Conservation (phyloP, 2,329 filamentous ascomycete species). For the Metarhizium robertsii region DNA sequence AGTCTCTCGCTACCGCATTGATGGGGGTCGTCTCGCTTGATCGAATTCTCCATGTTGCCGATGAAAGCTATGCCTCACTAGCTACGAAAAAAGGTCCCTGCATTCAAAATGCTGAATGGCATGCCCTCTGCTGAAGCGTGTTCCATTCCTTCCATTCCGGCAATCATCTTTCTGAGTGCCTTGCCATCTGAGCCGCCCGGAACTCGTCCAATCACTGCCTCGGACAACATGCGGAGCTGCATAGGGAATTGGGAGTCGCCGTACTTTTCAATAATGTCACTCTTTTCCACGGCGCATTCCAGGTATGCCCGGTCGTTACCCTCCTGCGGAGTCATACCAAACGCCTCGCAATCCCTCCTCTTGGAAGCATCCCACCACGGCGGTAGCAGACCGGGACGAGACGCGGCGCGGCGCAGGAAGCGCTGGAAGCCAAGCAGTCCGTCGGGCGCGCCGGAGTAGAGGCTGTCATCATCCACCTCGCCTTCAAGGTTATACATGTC, state of each 20-base stretch:
- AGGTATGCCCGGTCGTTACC: slow-evolving; percentile 16
- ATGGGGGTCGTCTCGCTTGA: no score
- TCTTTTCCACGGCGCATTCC: slow-evolving; percentile 18
- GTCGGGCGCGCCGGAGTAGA: slow-evolving; percentile 17
- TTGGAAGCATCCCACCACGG: slow-evolving; percentile 34
- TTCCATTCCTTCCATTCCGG: slow-evolving; percentile 16
- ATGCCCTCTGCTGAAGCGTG: background rate
- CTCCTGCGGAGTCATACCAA: slow-evolving; percentile 18
- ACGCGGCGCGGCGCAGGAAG: slow-evolving; percentile 24
- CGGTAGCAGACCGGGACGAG: slow-evolving; percentile 25
- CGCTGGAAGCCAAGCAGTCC: slow-evolving; percentile 23
- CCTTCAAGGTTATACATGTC: slow-evolving; percentile 23
- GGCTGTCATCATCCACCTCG: slow-evolving; percentile 15
- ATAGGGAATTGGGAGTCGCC: slow-evolving; percentile 33
- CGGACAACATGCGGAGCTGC: slow-evolving; percentile 39
- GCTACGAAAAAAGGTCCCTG: no score
- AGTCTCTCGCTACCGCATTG: no score
- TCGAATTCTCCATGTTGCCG: no score
- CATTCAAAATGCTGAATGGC: background rate
- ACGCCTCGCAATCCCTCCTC: slow-evolving; percentile 24
- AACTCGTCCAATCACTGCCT: slow-evolving; percentile 25
- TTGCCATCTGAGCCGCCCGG: slow-evolving; percentile 19
- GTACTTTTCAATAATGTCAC: slow-evolving; percentile 31
- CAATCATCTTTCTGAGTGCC: slow-evolving; percentile 15
- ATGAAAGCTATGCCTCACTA: no score